These are phyloP conservation scores for Casuarina equisetifolia DNA, from an alignment of 306 rosid species.

Conservation along the genomic window DNA sequence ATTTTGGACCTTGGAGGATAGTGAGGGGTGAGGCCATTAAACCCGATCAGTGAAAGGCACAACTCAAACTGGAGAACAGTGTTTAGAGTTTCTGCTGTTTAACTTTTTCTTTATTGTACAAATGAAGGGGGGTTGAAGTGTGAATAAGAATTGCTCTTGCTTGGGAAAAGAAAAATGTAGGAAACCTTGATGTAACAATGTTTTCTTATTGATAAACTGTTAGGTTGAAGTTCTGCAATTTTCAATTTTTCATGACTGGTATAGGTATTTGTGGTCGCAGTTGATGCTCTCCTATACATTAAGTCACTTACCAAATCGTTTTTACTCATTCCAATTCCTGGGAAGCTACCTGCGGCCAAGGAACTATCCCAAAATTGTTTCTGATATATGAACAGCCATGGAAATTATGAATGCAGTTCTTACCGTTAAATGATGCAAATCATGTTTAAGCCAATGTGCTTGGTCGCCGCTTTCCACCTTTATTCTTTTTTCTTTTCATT, in stretches of 20 bases:
- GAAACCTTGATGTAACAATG: background rate
- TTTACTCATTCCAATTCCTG: background rate
- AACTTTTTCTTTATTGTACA: background rate
- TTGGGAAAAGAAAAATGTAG: background rate
- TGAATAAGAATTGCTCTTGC: background rate
- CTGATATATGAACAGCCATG: background rate
- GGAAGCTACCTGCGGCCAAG: background rate
- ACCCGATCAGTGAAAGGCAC: conserved; percentile 29
- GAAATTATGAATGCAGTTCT: background rate
- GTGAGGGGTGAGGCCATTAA: conserved; percentile 52
- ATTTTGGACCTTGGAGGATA: conserved; percentile 76
- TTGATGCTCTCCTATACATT: background rate
- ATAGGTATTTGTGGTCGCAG: background rate
- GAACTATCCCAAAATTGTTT: background rate
- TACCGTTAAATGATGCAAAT: background rate
- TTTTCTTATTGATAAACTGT: background rate
- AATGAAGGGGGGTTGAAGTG: background rate
- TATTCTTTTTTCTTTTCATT: too few relatives aligned
- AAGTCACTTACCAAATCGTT: background rate
- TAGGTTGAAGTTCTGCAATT: background rate
- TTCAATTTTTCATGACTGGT: background rate
- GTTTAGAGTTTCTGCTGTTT: background rate
- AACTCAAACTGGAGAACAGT: background rate
- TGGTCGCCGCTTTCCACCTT: too few relatives aligned
- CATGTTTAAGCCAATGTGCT: too few relatives aligned